phyloP scores from a whole-genome alignment of 2,329 filamentous ascomycete species.

The Falciphora oryzae region DNA sequence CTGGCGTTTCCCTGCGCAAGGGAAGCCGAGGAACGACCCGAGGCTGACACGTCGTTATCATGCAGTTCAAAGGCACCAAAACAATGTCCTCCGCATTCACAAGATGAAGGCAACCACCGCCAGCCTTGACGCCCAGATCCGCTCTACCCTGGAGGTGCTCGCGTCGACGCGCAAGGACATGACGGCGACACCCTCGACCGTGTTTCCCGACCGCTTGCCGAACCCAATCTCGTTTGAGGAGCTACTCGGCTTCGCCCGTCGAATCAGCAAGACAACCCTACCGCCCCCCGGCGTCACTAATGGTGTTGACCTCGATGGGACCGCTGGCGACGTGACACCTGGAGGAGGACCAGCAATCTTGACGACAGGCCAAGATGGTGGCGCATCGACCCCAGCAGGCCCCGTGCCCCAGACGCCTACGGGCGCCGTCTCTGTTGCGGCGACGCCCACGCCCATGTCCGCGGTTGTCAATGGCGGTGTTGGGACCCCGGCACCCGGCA shows the following conservation, averaged over 20 bases:
- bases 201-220: constrained; percentile 38
- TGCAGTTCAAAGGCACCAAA: constrained; percentile 67
- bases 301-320: constrained; percentile 25
- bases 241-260: constrained; percentile 70
- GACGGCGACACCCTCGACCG: constrained; percentile 53
- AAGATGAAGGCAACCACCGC: constrained; percentile 61
- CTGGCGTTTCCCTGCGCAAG: not conserved
- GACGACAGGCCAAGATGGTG: constrained; percentile 11
- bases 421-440: not conserved
- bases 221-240: constrained; percentile 63
- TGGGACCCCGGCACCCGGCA: constrained; percentile 12
- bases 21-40: not conserved
- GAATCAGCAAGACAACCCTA: constrained; percentile 74
- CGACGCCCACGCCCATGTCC: constrained; percentile 17
- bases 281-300: constrained; percentile 54
- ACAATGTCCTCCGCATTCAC: constrained; percentile 64
- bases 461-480: constrained; percentile 10
- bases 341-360: constrained; percentile 21
- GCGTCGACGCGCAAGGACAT: constrained; percentile 70
- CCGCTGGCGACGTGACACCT: constrained; percentile 9
- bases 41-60: not conserved
- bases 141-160: constrained; percentile 62
- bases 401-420: constrained; percentile 23
- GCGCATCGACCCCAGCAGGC: not conserved
- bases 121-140: constrained; percentile 66